Evolutionary conservation across 23 red algal genomes (phyloP).

Genomic region (Chondrus crispus): DNA sequence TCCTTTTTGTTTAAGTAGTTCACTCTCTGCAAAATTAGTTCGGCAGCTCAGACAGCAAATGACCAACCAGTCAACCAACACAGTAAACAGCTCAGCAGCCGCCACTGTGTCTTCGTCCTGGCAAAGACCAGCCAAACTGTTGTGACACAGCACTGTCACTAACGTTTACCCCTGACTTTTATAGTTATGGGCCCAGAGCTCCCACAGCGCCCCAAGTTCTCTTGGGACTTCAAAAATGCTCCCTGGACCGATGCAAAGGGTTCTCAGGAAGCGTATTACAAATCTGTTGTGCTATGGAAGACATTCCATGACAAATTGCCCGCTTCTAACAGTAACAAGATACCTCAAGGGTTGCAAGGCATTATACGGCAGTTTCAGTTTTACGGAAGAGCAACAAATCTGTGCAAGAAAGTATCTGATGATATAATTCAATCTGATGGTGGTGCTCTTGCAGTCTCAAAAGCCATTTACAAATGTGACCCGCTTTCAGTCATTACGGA

Average conservation of each 20-base stretch:
- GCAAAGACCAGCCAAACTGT: too few relatives aligned
- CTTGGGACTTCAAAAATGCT: neutral
- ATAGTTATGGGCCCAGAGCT: conserved; percentile 11
- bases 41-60: too few relatives aligned
- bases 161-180: neutral
- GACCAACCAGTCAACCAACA: too few relatives aligned
- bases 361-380: conserved; percentile 9
- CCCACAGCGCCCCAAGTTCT: neutral
- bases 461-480: neutral
- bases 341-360: neutral
- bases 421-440: neutral
- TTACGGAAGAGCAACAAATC: neutral
- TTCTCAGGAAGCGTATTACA: neutral
- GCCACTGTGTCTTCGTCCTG: too few relatives aligned
- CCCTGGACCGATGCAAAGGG: neutral
- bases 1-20: too few relatives aligned
- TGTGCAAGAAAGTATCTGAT: neutral
- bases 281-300: conserved; percentile 5
- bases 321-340: neutral
- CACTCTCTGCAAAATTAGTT: too few relatives aligned
- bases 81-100: too few relatives aligned
- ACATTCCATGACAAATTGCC: neutral
- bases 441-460: neutral
- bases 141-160: too few relatives aligned
- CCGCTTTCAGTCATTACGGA: conserved; percentile 1